Evolutionary conservation across 1,284 basidiomycete species (phyloP).

Genomic region (Rhodofomes roseus): DNA sequence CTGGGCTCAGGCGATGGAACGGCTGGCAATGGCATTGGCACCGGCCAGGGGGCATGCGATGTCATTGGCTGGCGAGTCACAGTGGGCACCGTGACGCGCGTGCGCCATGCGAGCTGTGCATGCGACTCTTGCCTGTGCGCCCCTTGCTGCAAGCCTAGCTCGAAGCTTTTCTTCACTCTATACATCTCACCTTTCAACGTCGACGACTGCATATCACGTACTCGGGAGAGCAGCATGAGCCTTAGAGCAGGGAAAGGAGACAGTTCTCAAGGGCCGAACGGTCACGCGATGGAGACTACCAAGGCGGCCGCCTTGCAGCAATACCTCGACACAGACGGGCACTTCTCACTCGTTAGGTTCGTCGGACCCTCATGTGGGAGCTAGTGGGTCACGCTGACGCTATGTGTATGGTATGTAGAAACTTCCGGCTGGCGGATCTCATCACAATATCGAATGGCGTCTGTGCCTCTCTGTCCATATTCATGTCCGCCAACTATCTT

Average conservation of each 20-base stretch:
- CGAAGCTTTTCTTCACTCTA: neutral
- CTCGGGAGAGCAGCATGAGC: slow-evolving; percentile 22
- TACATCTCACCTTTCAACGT: neutral
- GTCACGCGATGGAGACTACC: slow-evolving; percentile 23
- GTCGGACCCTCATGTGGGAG: neutral
- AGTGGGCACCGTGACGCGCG: slow-evolving; percentile 1
- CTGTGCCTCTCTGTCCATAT: slow-evolving; percentile 95
- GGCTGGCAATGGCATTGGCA: neutral
- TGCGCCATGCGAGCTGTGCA: slow-evolving; percentile 3
- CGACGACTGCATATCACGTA: neutral
- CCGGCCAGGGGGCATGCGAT: neutral
- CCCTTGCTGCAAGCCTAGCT: neutral
- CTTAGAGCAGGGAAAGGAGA: slow-evolving; percentile 25
- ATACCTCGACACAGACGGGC: slow-evolving; percentile 86
- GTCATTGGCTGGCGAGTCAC: neutral
- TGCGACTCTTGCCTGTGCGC: neutral
- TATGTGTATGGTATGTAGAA: slow-evolving; percentile 48
- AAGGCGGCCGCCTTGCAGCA: slow-evolving; percentile 67
- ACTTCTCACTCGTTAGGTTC: slow-evolving; percentile 93
- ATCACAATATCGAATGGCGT: slow-evolving; percentile 99
- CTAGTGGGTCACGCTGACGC: neutral
- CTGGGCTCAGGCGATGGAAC: neutral
- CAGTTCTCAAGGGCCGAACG: slow-evolving; percentile 10
- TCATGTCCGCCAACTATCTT: slow-evolving; percentile 88
- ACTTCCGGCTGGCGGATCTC: slow-evolving; percentile 96